A percentile compares a stretch with the other conserved stretches of the same genome.
Evolutionary conservation across 2,329 filamentous ascomycete genomes (phyloP).

Genomic region (Botrytis hyacinthi): DNA sequence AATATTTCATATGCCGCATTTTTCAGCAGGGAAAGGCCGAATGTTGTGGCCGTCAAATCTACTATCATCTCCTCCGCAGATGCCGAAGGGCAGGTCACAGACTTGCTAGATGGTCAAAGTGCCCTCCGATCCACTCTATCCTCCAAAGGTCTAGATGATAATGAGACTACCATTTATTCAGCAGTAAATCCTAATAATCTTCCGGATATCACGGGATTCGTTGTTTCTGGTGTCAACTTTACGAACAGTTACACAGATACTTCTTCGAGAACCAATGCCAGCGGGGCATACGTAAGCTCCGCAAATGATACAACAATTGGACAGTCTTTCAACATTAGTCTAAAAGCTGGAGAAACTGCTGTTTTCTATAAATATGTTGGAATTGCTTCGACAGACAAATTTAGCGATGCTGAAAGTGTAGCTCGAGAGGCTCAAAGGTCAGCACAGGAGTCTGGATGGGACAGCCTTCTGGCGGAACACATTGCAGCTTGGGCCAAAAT

Average conservation of each 20-base stretch:
- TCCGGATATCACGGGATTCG: slow-evolving; percentile 59
- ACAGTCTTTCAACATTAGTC: slow-evolving; percentile 53
- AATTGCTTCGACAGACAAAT: slow-evolving; percentile 66
- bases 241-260: slow-evolving; percentile 41
- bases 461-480: slow-evolving; percentile 54
- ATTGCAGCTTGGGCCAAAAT: slow-evolving; percentile 60
- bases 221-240: slow-evolving; percentile 50
- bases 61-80: slow-evolving; percentile 55
- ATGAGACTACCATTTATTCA: slow-evolving; percentile 56
- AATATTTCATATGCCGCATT: slow-evolving; percentile 60
- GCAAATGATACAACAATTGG: slow-evolving; percentile 62
- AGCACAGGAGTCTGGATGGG: slow-evolving; percentile 54
- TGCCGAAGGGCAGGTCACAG: slow-evolving; percentile 57
- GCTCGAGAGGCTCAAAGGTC: slow-evolving; percentile 55
- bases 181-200: slow-evolving; percentile 63
- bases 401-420: slow-evolving; percentile 52
- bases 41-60: slow-evolving; percentile 50
- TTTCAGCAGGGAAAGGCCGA: slow-evolving; percentile 45
- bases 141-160: slow-evolving; percentile 53
- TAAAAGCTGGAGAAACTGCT: slow-evolving; percentile 52
- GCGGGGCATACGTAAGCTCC: slow-evolving; percentile 46
- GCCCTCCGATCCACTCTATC: slow-evolving; percentile 63
- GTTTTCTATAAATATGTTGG: slow-evolving; percentile 67
- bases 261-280: slow-evolving; percentile 31
- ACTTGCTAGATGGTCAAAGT: slow-evolving; percentile 65